Evolutionary conservation across 192 early-diverging fungal species (phyloP).

Genomic region (Globomyces pollinis-pini): DNA sequence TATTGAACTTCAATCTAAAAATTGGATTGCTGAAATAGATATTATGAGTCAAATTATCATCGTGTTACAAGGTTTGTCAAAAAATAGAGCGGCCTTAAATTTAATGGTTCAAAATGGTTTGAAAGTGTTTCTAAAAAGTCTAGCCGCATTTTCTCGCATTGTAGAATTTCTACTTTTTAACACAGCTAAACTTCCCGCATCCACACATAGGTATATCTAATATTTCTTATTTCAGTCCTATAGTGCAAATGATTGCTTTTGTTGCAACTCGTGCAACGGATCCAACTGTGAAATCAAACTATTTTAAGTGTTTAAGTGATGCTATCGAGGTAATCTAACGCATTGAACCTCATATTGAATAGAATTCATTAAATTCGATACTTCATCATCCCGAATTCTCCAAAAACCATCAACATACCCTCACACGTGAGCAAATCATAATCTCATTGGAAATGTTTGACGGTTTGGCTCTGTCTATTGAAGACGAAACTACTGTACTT

Average conservation of each 20-base stretch:
- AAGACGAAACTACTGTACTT: constrained; percentile 50
- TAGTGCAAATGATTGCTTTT: constrained; percentile 57
- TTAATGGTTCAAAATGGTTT: constrained; percentile 13
- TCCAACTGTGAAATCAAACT: constrained; percentile 38
- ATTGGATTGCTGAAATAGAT: constrained; percentile 67
- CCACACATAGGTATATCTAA: constrained; percentile 51
- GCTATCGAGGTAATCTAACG: constrained; percentile 59
- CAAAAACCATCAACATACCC: constrained; percentile 42
- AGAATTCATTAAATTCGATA: constrained; percentile 18
- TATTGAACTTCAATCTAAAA: constrained; percentile 49
- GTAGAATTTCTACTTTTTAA: constrained; percentile 53
- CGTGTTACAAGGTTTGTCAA: background rate
- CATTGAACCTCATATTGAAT: too few species aligned
- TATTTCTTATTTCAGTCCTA: constrained; percentile 28
- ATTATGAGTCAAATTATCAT: constrained; percentile 50
- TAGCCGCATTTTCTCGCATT: constrained; percentile 7
- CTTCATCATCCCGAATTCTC: constrained; percentile 53
- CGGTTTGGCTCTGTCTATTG: constrained; percentile 61
- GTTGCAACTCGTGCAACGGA: constrained; percentile 50
- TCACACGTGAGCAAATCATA: constrained; percentile 50
- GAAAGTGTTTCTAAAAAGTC: background rate
- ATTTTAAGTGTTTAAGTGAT: constrained; percentile 46
- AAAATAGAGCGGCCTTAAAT: constrained; percentile 1
- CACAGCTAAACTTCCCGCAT: constrained; percentile 47
- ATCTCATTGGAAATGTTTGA: constrained; percentile 72